Percentiles rank a stretch among this genome's conserved stretches.
phyloP scores from a whole-genome alignment of 176 grass and related monocot species.

The Zizania latifolia region DNA sequence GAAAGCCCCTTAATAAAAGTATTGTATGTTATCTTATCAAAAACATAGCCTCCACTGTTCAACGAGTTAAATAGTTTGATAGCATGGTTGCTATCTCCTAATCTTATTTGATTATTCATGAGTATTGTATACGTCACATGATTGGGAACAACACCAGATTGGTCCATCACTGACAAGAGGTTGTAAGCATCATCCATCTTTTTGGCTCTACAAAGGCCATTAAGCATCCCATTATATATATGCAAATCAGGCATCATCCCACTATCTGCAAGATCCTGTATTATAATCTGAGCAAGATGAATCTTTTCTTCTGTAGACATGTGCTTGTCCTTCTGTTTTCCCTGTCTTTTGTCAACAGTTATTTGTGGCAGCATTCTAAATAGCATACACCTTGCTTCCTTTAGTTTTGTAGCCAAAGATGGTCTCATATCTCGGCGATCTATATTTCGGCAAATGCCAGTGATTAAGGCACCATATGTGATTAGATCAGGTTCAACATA shows the following conservation, averaged over 20 bases:
- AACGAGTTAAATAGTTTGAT: slow-evolving; percentile 37
- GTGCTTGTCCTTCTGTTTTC: background rate
- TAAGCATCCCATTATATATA: slow-evolving; percentile 37
- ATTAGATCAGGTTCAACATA: slow-evolving; percentile 33
- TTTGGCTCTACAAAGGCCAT: slow-evolving; percentile 40
- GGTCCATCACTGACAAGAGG: slow-evolving; percentile 24
- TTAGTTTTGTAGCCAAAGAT: slow-evolving; percentile 11
- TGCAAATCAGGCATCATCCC: slow-evolving; percentile 35
- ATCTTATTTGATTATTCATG: slow-evolving; percentile 18
- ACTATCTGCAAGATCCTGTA: slow-evolving; percentile 27
- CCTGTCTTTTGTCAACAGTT: background rate
- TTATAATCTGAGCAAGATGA: slow-evolving; percentile 7
- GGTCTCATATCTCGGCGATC: background rate
- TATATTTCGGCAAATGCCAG: slow-evolving; percentile 31
- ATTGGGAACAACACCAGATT: slow-evolving; percentile 35
- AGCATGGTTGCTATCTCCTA: slow-evolving; percentile 27
- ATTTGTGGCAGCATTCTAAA: slow-evolving; percentile 32
- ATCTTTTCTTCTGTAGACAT: background rate
- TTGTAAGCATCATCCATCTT: slow-evolving; percentile 34
- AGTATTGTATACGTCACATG: slow-evolving; percentile 39
- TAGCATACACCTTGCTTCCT: slow-evolving; percentile 28
- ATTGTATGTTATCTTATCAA: slow-evolving; percentile 17
- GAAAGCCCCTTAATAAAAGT: slow-evolving; percentile 28
- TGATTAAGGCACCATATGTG: slow-evolving; percentile 29
- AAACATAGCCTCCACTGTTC: background rate